phyloP scores from a whole-genome alignment of 176 grass and related monocot species.

The Canna indica region DNA sequence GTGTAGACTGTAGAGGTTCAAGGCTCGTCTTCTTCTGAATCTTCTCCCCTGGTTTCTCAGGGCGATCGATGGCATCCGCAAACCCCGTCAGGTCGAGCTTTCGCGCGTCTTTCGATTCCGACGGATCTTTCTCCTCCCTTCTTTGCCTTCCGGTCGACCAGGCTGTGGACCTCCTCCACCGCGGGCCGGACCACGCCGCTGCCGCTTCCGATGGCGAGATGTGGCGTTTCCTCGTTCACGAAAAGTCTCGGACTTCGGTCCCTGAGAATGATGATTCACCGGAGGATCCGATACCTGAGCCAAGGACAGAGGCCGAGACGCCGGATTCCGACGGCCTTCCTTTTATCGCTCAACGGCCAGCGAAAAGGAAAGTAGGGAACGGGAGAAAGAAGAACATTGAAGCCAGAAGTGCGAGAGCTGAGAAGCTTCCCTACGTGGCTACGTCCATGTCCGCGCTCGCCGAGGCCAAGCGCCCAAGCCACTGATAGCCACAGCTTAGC shows the following conservation, averaged over 20 bases:
- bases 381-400: background rate
- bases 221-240: no score
- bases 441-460: conserved; percentile 14
- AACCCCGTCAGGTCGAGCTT: no score
- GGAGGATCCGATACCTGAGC: background rate
- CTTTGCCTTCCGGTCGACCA: conserved; percentile 11
- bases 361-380: conserved; percentile 8
- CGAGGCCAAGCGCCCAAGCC: conserved; percentile 18
- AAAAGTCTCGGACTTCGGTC: no score
- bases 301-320: background rate
- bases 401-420: background rate
- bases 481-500: conserved; percentile 23
- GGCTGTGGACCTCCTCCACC: conserved; percentile 40
- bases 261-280: no score
- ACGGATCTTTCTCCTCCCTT: conserved; percentile 8
- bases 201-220: no score
- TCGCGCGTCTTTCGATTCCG: background rate
- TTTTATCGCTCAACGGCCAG: conserved; percentile 22
- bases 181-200: conserved; percentile 18
- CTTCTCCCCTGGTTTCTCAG: background rate
- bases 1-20: no score
- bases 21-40: background rate
- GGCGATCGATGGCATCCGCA: background rate
- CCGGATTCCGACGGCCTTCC: background rate
- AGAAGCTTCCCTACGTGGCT: conserved; percentile 9